Base-by-base conservation (phyloP, 192 early-diverging fungal species). In the Coemansia asiatica region DNA sequence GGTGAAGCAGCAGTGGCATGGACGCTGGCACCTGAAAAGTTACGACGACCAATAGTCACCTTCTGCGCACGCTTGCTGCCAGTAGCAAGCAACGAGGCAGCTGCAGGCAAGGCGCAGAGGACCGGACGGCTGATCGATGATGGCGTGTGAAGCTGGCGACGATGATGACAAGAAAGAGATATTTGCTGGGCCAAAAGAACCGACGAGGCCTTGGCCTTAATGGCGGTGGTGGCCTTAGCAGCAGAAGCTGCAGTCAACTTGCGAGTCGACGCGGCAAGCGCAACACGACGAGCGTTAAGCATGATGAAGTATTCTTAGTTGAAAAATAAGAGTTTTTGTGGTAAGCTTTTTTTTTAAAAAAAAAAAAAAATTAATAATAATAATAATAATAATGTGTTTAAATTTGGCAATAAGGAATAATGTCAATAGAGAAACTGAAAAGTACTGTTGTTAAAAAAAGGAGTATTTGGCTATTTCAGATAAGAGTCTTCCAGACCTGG, bases 401-500 rank as follows among this genome's bases (percentile, higher is more conserved):
- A 33, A 33, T 33, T n/a, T n/a, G n/a, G n/a, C n/a, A n/a, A n/a
- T n/a, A n/a, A n/a, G n/a, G n/a, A n/a, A n/a, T n/a, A n/a, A n/a
- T n/a, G n/a, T n/a, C n/a, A n/a, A n/a, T n/a, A n/a, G n/a, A n/a
- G n/a, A n/a, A n/a, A n/a, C n/a, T n/a, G n/a, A n/a, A n/a, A n/a
- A n/a, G n/a, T n/a, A n/a, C n/a, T n/a, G n/a, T 9, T 48, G 47
- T 23, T 35, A 25, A 33, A 44, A 15, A 18, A 8, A 56, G 28
- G 22, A 7, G 10, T 26, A 1, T 58, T 18, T 36, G 15, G 6
- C 56, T 8, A 19, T 10, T 56, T 72, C 64, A 75, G 63, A 81
- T 81, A 29, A 64, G 38, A 28, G 79, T 67, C 60, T 76, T 83
- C 82, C 82, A 83, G 46, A 83, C 63, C 50, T 83, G 82, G 50